Evolutionary conservation across 352 stramenopile species (phyloP).

Genomic region (Phytophthora cactorum): DNA sequence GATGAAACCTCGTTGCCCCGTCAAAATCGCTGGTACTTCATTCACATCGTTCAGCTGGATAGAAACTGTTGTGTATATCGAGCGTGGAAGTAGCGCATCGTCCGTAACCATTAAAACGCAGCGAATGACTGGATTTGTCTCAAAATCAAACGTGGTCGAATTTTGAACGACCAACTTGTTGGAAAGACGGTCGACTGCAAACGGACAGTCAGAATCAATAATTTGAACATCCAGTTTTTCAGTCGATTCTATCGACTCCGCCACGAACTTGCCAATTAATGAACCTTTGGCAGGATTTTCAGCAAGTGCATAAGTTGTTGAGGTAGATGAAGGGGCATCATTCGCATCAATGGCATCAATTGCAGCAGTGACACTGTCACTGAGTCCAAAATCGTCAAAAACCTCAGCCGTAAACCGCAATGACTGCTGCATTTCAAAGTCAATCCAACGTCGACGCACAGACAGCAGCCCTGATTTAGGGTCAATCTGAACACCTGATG

Average conservation of each 20-base stretch:
- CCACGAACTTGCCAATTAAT: slow-evolving; percentile 19
- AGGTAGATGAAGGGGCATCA: slow-evolving; percentile 15
- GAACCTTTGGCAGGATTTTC: slow-evolving; percentile 20
- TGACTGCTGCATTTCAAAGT: slow-evolving; percentile 30
- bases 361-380: slow-evolving; percentile 8
- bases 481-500: slow-evolving; percentile 36
- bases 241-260: slow-evolving; percentile 10
- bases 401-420: slow-evolving; percentile 28
- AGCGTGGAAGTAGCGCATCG: slow-evolving; percentile 13
- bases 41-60: slow-evolving; percentile 28
- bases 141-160: slow-evolving; percentile 28
- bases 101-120: slow-evolving; percentile 27
- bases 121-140: slow-evolving; percentile 3
- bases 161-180: slow-evolving; percentile 10
- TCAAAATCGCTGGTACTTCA: slow-evolving; percentile 18
- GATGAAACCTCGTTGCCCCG: slow-evolving; percentile 25
- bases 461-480: slow-evolving; percentile 26
- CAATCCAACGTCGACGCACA: slow-evolving; percentile 37
- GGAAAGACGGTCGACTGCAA: slow-evolving; percentile 17
- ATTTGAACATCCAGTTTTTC: slow-evolving; percentile 16
- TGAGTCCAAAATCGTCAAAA: slow-evolving; percentile 29
- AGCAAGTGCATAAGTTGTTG: slow-evolving; percentile 6
- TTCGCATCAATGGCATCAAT: slow-evolving; percentile 29
- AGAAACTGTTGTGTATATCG: slow-evolving; percentile 21
- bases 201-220: slow-evolving; percentile 16